A percentile compares a stretch with the other conserved stretches of the same genome.
Conservation (phyloP, 1,284 basidiomycete species). For the Leccinum pseudoinsigne region DNA sequence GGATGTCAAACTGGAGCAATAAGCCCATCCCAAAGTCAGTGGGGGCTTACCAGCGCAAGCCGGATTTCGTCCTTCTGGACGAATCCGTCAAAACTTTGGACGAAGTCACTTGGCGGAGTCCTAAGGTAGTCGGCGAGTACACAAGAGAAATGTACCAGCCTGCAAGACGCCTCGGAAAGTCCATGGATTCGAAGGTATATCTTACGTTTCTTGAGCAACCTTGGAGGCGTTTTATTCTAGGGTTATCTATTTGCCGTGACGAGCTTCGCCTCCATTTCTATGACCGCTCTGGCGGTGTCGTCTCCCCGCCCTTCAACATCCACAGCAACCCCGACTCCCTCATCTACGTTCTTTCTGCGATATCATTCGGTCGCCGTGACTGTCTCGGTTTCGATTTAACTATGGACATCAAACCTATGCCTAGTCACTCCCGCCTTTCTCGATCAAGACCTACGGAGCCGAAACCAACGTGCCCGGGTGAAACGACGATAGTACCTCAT, state of each 20-base stretch:
- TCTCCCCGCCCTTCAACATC: neutral
- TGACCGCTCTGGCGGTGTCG: neutral
- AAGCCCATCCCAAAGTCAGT: neutral
- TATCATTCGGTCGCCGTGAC: neutral
- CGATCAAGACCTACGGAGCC: too few relatives aligned
- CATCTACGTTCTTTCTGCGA: neutral
- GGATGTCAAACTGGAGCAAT: neutral
- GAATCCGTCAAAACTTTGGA: neutral
- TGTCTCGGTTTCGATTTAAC: neutral
- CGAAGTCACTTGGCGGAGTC: neutral
- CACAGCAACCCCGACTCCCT: neutral
- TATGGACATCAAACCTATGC: neutral
- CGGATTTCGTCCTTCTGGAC: neutral
- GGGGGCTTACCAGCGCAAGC: neutral
- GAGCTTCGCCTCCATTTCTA: neutral
- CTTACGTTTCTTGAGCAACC: neutral
- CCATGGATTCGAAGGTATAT: neutral
- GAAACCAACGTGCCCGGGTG: neutral
- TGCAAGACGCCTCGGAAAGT: neutral
- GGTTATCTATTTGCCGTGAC: neutral
- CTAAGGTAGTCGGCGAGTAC: neutral
- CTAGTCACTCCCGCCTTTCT: neutral
- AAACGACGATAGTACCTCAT: neutral
- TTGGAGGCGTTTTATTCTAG: neutral
- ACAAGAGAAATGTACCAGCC: neutral